Percentiles rank a stretch among this genome's conserved stretches.
Evolutionary conservation across 2,329 filamentous ascomycete genomes (phyloP).

Genomic region (Trichoderma koningiopsis): DNA sequence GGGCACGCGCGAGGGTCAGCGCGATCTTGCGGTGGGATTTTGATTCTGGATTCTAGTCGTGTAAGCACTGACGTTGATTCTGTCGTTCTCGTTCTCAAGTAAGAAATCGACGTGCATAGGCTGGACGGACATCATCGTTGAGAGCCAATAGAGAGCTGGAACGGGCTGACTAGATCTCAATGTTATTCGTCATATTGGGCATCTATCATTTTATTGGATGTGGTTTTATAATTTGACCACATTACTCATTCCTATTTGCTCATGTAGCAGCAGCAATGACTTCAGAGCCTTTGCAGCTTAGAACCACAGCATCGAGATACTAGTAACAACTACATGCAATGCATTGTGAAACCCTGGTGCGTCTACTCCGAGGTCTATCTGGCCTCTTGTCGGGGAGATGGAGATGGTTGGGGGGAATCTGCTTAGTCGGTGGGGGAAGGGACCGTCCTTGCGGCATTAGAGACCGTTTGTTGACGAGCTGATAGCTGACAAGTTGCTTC

Average conservation of each 20-base stretch:
- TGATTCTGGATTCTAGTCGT: not conserved
- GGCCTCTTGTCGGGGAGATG: slow-evolving; percentile 24
- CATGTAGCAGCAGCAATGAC: not conserved
- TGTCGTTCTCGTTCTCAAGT: not conserved
- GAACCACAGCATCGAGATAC: not conserved
- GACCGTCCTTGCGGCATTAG: not conserved
- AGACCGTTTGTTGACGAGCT: not conserved
- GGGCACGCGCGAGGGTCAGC: not conserved
- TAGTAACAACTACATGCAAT: not conserved
- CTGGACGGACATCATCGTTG: not conserved
- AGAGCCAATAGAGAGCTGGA: not conserved
- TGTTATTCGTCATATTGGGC: not conserved
- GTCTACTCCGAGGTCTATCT: slow-evolving; percentile 9
- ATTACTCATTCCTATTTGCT: not conserved
- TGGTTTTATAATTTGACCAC: not conserved
- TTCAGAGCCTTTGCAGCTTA: not conserved
- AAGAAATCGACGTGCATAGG: not conserved
- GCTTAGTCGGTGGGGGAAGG: slow-evolving; percentile 20
- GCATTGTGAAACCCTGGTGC: slow-evolving; percentile 1
- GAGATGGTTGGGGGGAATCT: slow-evolving; percentile 18
- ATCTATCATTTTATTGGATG: not conserved
- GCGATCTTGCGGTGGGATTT: not conserved
- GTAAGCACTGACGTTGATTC: not conserved
- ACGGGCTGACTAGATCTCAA: not conserved
- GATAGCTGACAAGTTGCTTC: not conserved